Evolutionary conservation across 345 rosid genomes (phyloP).

Genomic region (Raphanus raphanistrum): DNA sequence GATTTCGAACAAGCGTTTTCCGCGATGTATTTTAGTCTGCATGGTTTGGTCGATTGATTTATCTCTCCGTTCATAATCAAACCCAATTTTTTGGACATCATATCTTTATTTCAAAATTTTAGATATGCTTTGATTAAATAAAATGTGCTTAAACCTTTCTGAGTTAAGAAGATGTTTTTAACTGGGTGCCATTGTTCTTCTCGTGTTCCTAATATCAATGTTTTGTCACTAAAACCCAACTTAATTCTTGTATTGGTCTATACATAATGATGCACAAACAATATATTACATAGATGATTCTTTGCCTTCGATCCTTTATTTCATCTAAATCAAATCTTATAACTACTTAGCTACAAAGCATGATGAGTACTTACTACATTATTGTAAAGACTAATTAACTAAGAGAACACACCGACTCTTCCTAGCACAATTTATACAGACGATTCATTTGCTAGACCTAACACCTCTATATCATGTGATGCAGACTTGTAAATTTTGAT

Average conservation of each 20-base stretch:
- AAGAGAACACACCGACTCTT: not conserved
- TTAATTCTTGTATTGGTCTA: not conserved
- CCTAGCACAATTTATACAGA: conserved; percentile 29
- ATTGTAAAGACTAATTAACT: conserved; percentile 13
- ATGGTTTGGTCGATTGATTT: not conserved
- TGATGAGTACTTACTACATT: conserved; percentile 11
- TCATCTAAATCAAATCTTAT: conserved; percentile 22
- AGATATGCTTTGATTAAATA: too few relatives aligned
- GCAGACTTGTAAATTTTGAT: not conserved
- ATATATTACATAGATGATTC: not conserved
- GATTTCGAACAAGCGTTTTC: not conserved
- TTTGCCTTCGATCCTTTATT: conserved; percentile 7
- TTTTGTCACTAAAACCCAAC: not conserved
- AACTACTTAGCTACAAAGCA: conserved; percentile 27
- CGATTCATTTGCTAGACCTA: conserved; percentile 16
- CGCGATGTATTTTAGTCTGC: not conserved
- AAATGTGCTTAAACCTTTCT: not conserved
- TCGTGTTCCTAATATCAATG: not conserved
- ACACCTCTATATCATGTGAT: conserved; percentile 17
- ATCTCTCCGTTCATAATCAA: too few relatives aligned
- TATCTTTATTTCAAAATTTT: too few relatives aligned
- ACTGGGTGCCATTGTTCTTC: not conserved
- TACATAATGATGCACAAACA: not conserved
- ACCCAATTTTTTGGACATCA: too few relatives aligned
- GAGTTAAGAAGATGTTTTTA: not conserved